These are phyloP conservation scores for Trichophaea hybrida DNA, from an alignment of 2,329 filamentous ascomycete genomes.

Conservation along the genomic window DNA sequence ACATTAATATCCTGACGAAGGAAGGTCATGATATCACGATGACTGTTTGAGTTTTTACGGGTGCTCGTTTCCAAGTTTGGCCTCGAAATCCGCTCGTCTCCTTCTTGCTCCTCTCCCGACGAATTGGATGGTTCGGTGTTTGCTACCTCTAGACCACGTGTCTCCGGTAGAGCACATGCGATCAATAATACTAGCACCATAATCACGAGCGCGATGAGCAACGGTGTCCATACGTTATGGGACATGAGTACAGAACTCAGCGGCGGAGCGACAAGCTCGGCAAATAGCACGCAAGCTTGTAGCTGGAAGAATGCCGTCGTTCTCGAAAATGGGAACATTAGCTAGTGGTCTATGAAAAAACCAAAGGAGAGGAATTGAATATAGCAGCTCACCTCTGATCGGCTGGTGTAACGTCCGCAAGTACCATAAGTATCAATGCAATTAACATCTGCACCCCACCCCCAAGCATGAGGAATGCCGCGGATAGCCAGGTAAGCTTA, in stretches of 20 bases:
- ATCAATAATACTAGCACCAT: slow-evolving; percentile 25
- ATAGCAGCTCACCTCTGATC: not conserved
- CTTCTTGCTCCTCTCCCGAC: too few species aligned
- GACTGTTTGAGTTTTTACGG: too few species aligned
- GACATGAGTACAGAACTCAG: not conserved
- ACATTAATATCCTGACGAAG: slow-evolving; percentile 18
- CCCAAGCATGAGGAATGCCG: slow-evolving; percentile 24
- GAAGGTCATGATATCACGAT: not conserved
- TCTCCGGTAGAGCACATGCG: not conserved
- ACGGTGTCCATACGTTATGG: not conserved
- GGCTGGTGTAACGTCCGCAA: slow-evolving; percentile 5
- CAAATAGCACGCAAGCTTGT: slow-evolving; percentile 1
- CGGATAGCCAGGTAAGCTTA: slow-evolving; percentile 7
- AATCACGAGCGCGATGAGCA: slow-evolving; percentile 21
- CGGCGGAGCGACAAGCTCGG: slow-evolving; percentile 4
- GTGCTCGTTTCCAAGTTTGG: too few species aligned
- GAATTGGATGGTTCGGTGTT: not conserved
- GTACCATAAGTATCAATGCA: slow-evolving; percentile 5
- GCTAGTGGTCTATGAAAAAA: not conserved
- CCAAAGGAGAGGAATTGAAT: not conserved
- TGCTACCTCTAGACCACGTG: slow-evolving; percentile 12
- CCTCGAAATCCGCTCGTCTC: too few species aligned
- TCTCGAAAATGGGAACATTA: not conserved
- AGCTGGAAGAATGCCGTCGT: slow-evolving; percentile 6
- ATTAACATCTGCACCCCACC: slow-evolving; percentile 6